Evolutionary conservation across 345 rosid genomes (phyloP).

Genomic region (Melastoma malabathricum): DNA sequence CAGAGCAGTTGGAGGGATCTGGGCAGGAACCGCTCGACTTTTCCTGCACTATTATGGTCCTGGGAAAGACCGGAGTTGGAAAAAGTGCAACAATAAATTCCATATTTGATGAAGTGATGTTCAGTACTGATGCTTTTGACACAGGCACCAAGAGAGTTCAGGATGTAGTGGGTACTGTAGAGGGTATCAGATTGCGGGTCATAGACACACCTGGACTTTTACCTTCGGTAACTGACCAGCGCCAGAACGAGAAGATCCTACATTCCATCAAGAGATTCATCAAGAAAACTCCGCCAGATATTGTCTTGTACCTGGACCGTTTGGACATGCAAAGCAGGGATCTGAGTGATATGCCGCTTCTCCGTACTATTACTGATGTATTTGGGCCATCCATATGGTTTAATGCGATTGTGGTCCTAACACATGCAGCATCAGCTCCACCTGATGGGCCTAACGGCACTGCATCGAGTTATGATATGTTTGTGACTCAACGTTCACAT

Average conservation of each 20-base stretch:
- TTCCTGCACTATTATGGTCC: conserved; percentile 46
- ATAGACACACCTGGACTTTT: conserved; percentile 70
- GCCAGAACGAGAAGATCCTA: conserved; percentile 35
- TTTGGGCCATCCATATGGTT: conserved; percentile 56
- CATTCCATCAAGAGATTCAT: conserved; percentile 38
- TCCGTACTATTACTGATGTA: conserved; percentile 26
- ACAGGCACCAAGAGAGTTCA: conserved; percentile 32
- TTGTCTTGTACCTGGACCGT: conserved; percentile 64
- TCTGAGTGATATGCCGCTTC: conserved; percentile 29
- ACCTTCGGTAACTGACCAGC: conserved; percentile 32
- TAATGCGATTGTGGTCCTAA: conserved; percentile 43
- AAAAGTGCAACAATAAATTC: conserved; percentile 76
- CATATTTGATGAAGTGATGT: conserved; percentile 42
- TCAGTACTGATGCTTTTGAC: conserved; percentile 35
- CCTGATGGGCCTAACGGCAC: conserved; percentile 32
- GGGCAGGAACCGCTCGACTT: conserved; percentile 24
- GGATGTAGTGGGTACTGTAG: conserved; percentile 34
- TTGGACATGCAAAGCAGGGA: conserved; percentile 29
- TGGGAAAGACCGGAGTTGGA: conserved; percentile 81
- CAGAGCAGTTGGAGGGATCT: conserved; percentile 28
- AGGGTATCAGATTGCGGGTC: conserved; percentile 37
- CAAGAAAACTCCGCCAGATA: conserved; percentile 49
- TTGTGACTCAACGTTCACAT: conserved; percentile 30
- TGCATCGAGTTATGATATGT: conserved; percentile 33
- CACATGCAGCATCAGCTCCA: conserved; percentile 51